Conservation (phyloP, 495 filamentous ascomycete species). For the Penicillium fimorum region DNA sequence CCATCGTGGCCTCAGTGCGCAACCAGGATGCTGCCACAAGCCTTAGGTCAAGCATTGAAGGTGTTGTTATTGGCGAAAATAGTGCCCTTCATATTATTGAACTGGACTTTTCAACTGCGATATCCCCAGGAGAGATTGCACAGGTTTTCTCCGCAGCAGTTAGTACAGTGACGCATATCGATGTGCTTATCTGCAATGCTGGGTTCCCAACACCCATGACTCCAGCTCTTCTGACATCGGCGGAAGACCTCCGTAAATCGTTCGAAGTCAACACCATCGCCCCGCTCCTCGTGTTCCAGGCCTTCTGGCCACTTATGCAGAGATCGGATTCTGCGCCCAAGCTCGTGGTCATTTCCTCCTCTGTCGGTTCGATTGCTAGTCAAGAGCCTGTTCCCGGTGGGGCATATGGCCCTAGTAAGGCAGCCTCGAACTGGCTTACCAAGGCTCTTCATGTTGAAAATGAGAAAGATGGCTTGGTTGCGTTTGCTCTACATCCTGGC, state of each 20-base stretch:
- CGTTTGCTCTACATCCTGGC: conserved; percentile 30
- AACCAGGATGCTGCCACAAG: conserved; percentile 21
- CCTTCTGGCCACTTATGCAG: conserved; percentile 35
- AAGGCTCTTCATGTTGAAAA: conserved; percentile 28
- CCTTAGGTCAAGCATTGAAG: conserved; percentile 12
- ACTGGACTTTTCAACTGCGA: conserved; percentile 36
- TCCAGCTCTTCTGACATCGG: conserved; percentile 16
- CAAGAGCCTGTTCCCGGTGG: conserved; percentile 30
- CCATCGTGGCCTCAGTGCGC: conserved; percentile 49
- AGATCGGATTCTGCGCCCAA: conserved; percentile 28
- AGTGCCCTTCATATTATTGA: conserved; percentile 42
- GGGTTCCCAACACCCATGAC: conserved; percentile 27
- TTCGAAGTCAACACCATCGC: conserved; percentile 42
- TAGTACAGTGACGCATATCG: conserved; percentile 32
- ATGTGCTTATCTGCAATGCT: conserved; percentile 54
- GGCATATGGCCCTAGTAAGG: conserved; percentile 40
- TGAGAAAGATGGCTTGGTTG: conserved; percentile 34
- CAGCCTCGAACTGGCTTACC: conserved; percentile 37
- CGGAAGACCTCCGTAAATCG: conserved; percentile 28
- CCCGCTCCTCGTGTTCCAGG: conserved; percentile 39
- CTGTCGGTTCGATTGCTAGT: conserved; percentile 25
- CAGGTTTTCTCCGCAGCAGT: neutral
- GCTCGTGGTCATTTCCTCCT: conserved; percentile 30
- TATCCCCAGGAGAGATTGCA: conserved; percentile 14
- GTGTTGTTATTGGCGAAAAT: conserved; percentile 24